phyloP scores from a whole-genome alignment of 2,329 filamentous ascomycete species.

The Aspergillus brasiliensis region DNA sequence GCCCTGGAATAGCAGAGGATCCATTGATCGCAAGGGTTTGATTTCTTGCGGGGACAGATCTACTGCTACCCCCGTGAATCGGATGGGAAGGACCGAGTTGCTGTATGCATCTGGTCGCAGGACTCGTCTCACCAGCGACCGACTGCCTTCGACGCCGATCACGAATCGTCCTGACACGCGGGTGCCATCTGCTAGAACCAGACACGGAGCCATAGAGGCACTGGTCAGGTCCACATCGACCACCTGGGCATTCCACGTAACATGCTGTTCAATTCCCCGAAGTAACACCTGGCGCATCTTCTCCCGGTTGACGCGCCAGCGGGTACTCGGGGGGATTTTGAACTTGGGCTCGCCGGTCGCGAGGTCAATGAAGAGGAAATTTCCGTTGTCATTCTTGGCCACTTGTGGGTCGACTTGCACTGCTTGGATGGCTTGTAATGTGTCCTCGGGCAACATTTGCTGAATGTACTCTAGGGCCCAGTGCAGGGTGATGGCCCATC shows the following conservation, averaged over 20 bases:
- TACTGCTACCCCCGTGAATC: conserved; percentile 28
- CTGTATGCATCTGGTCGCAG: conserved; percentile 26
- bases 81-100: conserved; percentile 23
- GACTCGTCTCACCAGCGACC: conserved; percentile 24
- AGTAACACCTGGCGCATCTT: conserved; percentile 24
- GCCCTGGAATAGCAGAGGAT: conserved; percentile 40
- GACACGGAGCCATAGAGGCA: not conserved
- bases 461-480: conserved; percentile 29
- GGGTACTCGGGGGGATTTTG: conserved; percentile 31
- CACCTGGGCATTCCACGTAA: conserved; percentile 23
- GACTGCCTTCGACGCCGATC: conserved; percentile 26
- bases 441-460: conserved; percentile 22
- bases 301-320: conserved; percentile 32
- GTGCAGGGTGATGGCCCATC: conserved; percentile 32
- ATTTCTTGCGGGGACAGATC: conserved; percentile 56
- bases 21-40: conserved; percentile 58
- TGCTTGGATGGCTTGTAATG: conserved; percentile 18
- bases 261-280: conserved; percentile 23
- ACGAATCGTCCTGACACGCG: conserved; percentile 17
- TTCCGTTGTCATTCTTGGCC: conserved; percentile 26
- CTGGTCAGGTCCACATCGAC: conserved; percentile 13
- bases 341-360: conserved; percentile 31
- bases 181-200: conserved; percentile 15
- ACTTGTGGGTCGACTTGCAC: conserved; percentile 28
- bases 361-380: conserved; percentile 34